Percentiles rank a stretch among this genome's conserved stretches.
Evolutionary conservation across 2,329 filamentous ascomycete genomes (phyloP).

Genomic region (Ceratocystis smalleyi): DNA sequence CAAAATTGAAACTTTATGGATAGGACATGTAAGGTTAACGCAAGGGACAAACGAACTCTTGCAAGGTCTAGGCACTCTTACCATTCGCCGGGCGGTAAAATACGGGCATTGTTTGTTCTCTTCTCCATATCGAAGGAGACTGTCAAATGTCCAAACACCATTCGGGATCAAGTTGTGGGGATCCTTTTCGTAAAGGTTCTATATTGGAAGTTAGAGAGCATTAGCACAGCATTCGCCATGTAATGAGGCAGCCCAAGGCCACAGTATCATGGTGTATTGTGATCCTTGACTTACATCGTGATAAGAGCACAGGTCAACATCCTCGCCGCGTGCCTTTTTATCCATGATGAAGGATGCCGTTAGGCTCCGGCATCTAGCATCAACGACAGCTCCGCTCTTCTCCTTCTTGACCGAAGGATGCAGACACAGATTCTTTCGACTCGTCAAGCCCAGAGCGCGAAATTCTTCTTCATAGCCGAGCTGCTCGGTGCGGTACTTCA

Average conservation of each 20-base stretch:
- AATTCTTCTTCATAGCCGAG: slow-evolving; percentile 90
- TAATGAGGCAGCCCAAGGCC: no score
- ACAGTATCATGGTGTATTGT: neutral
- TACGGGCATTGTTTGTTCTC: slow-evolving; percentile 95
- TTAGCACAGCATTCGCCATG: neutral
- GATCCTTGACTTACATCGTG: slow-evolving; percentile 53
- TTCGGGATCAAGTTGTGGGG: slow-evolving; percentile 89
- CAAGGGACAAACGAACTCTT: slow-evolving; percentile 11
- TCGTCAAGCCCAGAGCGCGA: slow-evolving; percentile 77
- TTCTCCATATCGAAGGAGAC: slow-evolving; percentile 76
- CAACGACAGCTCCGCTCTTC: slow-evolving; percentile 86
- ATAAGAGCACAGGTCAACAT: slow-evolving; percentile 86
- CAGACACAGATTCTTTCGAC: slow-evolving; percentile 90
- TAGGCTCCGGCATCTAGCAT: slow-evolving; percentile 86
- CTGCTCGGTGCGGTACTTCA: slow-evolving; percentile 85
- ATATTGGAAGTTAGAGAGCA: neutral
- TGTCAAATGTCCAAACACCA: slow-evolving; percentile 90
- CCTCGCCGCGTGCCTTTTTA: slow-evolving; percentile 88
- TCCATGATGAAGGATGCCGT: slow-evolving; percentile 96
- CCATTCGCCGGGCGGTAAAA: slow-evolving; percentile 89
- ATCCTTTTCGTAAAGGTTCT: slow-evolving; percentile 88
- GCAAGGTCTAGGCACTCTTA: slow-evolving; percentile 26
- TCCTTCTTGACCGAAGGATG: slow-evolving; percentile 93
- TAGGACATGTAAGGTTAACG: neutral
- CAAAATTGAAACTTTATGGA: slow-evolving; percentile 75